Evolutionary conservation across 2,329 filamentous ascomycete genomes (phyloP).

Genomic region (Xylaria multiplex): DNA sequence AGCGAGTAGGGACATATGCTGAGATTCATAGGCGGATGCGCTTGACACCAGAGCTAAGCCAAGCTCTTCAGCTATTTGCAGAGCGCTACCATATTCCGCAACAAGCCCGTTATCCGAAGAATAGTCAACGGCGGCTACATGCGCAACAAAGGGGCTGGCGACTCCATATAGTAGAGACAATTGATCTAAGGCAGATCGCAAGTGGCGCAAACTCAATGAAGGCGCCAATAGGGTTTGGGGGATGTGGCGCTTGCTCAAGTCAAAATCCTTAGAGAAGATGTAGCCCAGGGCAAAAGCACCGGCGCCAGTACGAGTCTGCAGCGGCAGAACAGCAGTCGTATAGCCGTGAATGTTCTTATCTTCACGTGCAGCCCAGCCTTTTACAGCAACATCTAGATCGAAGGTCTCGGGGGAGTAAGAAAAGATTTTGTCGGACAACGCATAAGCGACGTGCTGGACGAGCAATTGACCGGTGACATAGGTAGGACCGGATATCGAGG

Average conservation of each 20-base stretch:
- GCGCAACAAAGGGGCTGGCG: conserved; percentile 90
- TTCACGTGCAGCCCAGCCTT: conserved; percentile 75
- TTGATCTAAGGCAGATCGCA: conserved; percentile 89
- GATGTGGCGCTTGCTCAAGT: conserved; percentile 87
- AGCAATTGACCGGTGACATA: conserved; percentile 94
- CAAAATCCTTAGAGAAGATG: conserved; percentile 97
- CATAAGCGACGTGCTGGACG: conserved; percentile 95
- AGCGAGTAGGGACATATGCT: conserved; percentile 93
- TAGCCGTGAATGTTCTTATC: conserved; percentile 86
- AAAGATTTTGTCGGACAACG: conserved; percentile 96
- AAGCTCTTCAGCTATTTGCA: conserved; percentile 87
- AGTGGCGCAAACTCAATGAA: conserved; percentile 80
- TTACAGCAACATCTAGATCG: conserved; percentile 85
- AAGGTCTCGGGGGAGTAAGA: conserved; percentile 95
- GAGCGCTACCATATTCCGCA: conserved; percentile 83
- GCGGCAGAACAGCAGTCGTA: conserved; percentile 77
- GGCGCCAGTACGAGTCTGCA: conserved; percentile 89
- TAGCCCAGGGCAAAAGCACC: conserved; percentile 94
- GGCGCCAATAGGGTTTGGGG: conserved; percentile 92
- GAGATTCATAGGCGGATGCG: conserved; percentile 86
- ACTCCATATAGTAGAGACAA: conserved; percentile 90
- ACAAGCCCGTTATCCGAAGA: conserved; percentile 75
- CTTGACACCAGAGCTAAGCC: conserved; percentile 88
- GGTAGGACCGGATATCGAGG: conserved; percentile 81
- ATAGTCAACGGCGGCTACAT: conserved; percentile 92